A percentile compares a stretch with the other conserved stretches of the same genome.
Evolutionary conservation across 441 rosid species (phyloP).

Genomic region (Hura crepitans): DNA sequence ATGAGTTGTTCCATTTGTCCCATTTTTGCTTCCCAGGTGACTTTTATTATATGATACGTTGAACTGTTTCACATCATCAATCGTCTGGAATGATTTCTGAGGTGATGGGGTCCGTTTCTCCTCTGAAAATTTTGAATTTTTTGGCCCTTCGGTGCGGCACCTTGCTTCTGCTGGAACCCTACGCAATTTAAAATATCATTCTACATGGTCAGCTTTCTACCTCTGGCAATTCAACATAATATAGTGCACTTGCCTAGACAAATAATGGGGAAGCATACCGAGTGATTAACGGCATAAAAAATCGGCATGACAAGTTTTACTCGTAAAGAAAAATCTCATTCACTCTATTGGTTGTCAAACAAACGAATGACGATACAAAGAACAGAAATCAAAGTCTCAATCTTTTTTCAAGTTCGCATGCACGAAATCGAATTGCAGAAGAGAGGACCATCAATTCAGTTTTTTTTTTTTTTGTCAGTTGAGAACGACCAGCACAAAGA

Average conservation of each 20-base stretch:
- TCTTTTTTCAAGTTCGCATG: neutral
- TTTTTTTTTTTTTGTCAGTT: neutral
- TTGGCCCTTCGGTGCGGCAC: slow-evolving; percentile 26
- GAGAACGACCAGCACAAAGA: neutral
- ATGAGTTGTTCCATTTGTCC: slow-evolving; percentile 38
- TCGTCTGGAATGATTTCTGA: slow-evolving; percentile 27
- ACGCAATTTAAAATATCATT: slow-evolving; percentile 18
- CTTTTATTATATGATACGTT: slow-evolving; percentile 43
- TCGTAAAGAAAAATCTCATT: neutral
- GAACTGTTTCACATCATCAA: slow-evolving; percentile 40
- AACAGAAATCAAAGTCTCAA: neutral
- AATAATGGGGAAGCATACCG: neutral
- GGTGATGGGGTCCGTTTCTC: slow-evolving; percentile 29
- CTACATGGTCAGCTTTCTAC: neutral
- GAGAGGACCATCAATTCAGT: neutral
- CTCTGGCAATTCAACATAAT: neutral
- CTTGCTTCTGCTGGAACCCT: slow-evolving; percentile 41
- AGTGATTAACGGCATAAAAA: neutral
- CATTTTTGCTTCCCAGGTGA: slow-evolving; percentile 33
- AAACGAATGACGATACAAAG: neutral
- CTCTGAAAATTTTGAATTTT: slow-evolving; percentile 20
- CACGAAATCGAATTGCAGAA: neutral
- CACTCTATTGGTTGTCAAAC: neutral
- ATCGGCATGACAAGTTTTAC: neutral
- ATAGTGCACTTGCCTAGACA: neutral